phyloP scores from a whole-genome alignment of 2,329 filamentous ascomycete species.

The Cytospora piceicola region DNA sequence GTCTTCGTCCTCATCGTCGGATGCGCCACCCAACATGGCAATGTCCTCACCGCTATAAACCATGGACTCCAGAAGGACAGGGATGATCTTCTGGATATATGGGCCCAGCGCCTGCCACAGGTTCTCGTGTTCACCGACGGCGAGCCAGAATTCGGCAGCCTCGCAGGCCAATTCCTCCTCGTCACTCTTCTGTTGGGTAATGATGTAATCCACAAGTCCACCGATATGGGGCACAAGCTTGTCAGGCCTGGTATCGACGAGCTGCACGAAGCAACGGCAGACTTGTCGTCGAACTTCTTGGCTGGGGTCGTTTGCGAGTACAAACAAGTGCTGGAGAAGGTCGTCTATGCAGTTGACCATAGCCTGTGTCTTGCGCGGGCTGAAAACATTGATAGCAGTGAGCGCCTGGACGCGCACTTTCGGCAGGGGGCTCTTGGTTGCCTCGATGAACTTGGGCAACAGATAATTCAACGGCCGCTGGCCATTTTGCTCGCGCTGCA shows the following conservation, averaged over 20 bases:
- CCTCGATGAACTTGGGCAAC: conserved; percentile 87
- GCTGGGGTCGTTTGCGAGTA: conserved; percentile 74
- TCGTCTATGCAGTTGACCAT: conserved; percentile 80
- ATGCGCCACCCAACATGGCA: conserved; percentile 78
- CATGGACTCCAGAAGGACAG: conserved; percentile 91
- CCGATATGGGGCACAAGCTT: conserved; percentile 87
- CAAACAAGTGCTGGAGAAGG: conserved; percentile 81
- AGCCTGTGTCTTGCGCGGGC: conserved; percentile 80
- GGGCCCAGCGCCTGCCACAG: conserved; percentile 77
- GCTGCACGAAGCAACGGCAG: conserved; percentile 87
- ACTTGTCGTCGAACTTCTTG: conserved; percentile 89
- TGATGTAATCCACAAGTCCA: conserved; percentile 90
- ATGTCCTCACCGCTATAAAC: conserved; percentile 96
- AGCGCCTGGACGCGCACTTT: conserved; percentile 82
- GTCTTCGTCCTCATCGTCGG: conserved; percentile 88
- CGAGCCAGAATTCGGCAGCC: conserved; percentile 96
- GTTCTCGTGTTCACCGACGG: conserved; percentile 83
- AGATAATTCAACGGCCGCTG: conserved; percentile 86
- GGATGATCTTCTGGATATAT: conserved; percentile 82
- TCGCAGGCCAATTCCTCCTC: conserved; percentile 92
- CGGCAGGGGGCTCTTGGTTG: conserved; percentile 74
- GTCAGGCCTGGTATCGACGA: conserved; percentile 88
- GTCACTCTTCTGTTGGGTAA: conserved; percentile 83
- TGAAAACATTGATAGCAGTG: conserved; percentile 88
- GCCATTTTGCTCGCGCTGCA: conserved; percentile 87